Evolutionary conservation across 2,329 filamentous ascomycete genomes (phyloP).

Genomic region (Aureobasidium leucospermi): DNA sequence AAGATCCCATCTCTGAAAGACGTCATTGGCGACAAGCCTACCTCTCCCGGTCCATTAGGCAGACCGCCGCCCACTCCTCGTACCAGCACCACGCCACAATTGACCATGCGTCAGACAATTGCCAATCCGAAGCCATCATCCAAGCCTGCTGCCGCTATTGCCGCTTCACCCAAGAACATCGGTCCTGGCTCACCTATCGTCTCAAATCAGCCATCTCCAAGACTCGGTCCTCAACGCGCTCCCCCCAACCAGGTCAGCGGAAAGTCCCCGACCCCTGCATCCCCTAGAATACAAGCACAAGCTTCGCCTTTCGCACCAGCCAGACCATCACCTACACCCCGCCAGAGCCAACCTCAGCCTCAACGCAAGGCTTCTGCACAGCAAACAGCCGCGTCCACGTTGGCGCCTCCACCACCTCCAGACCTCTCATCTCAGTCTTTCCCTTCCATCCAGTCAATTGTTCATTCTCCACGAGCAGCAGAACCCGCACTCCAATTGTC

Average conservation of each 20-base stretch:
- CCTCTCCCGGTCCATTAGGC: slow-evolving; percentile 22
- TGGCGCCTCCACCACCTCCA: slow-evolving; percentile 20
- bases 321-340: slow-evolving; percentile 11
- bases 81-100: slow-evolving; percentile 39
- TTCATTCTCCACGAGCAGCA: slow-evolving; percentile 50
- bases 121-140: slow-evolving; percentile 34
- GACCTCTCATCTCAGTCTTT: slow-evolving; percentile 29
- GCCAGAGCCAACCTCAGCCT: background rate
- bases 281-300: background rate
- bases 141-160: slow-evolving; percentile 2
- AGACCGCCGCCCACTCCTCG: slow-evolving; percentile 12
- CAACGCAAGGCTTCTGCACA: slow-evolving; percentile 9
- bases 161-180: slow-evolving; percentile 8
- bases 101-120: slow-evolving; percentile 57
- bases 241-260: background rate
- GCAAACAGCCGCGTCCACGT: slow-evolving; percentile 1
- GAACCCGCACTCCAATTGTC: slow-evolving; percentile 63
- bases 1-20: slow-evolving; percentile 47
- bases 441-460: slow-evolving; percentile 38
- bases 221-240: background rate
- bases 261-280: slow-evolving; percentile 17
- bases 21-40: slow-evolving; percentile 33
- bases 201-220: background rate
- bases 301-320: background rate
- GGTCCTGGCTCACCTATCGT: slow-evolving; percentile 3